Conservation (phyloP, 805 yeast species). For the Teunomyces atbi region DNA sequence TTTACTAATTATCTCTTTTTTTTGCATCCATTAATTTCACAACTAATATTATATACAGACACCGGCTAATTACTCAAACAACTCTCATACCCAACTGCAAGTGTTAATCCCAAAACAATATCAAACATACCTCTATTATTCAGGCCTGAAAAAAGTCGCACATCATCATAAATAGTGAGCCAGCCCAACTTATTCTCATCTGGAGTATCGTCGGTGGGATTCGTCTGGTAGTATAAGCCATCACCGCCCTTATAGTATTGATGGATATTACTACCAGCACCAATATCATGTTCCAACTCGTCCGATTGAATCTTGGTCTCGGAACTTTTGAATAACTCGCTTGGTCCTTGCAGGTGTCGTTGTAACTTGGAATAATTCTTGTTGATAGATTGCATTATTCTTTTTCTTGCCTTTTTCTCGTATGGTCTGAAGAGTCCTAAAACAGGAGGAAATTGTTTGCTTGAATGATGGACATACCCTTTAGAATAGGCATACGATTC, state of each 20-base stretch:
- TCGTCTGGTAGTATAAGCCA: conserved; percentile 44
- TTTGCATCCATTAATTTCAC: conserved; percentile 1
- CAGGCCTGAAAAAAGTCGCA: conserved; percentile 17
- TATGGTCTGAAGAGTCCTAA: conserved; percentile 39
- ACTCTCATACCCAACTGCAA: conserved; percentile 50
- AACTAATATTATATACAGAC: not conserved
- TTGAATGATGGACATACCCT: conserved; percentile 21
- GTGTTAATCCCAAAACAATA: conserved; percentile 48
- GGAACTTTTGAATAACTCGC: not conserved
- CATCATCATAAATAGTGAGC: conserved; percentile 59
- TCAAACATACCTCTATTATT: conserved; percentile 50
- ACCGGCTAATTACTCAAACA: not conserved
- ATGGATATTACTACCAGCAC: conserved; percentile 22
- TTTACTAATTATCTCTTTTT: not conserved
- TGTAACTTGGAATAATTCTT: conserved; percentile 12
- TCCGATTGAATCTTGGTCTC: not conserved
- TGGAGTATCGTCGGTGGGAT: conserved; percentile 61
- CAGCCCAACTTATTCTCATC: conserved; percentile 62
- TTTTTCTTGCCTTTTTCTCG: conserved; percentile 37
- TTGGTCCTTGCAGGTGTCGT: not conserved
- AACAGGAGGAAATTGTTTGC: conserved; percentile 13
- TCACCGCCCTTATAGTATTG: conserved; percentile 50
- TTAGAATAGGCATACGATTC: conserved; percentile 21
- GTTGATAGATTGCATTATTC: conserved; percentile 34
- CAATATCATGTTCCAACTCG: conserved; percentile 20